These are phyloP conservation scores for Colletotrichum eremochloae DNA, from an alignment of 2,329 filamentous ascomycete species.

Conservation along the genomic window DNA sequence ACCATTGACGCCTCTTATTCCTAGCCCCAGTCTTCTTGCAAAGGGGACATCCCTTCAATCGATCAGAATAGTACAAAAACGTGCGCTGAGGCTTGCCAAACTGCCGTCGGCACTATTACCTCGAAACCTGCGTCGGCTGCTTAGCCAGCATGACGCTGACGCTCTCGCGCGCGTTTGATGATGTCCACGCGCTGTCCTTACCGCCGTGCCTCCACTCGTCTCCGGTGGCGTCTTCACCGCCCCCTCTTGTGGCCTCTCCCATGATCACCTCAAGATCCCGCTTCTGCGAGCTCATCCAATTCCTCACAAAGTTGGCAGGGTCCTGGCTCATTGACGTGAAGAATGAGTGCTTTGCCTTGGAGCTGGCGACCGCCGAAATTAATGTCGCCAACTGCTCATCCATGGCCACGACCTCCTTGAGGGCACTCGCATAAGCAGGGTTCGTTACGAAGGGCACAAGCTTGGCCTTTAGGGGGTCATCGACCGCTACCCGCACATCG, in stretches of 20 bases:
- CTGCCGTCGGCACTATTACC: constrained; percentile 1
- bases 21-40: neutral
- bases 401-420: constrained; percentile 81
- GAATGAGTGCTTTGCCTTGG: constrained; percentile 92
- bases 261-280: constrained; percentile 89
- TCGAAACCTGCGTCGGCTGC: constrained; percentile 52
- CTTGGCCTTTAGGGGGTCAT: constrained; percentile 81
- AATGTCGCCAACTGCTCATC: constrained; percentile 90
- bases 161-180: constrained; percentile 71
- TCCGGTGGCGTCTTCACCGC: constrained; percentile 66
- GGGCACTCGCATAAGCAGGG: constrained; percentile 76
- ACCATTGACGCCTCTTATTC: constrained; percentile 7
- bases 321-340: constrained; percentile 83
- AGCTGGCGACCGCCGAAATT: constrained; percentile 84
- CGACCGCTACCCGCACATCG: constrained; percentile 86
- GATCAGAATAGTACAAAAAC: constrained; percentile 1
- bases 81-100: neutral
- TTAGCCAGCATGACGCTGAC: constrained; percentile 72
- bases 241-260: constrained; percentile 80
- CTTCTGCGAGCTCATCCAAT: constrained; percentile 93
- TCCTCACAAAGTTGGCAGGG: constrained; percentile 84
- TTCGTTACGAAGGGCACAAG: constrained; percentile 77
- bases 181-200: constrained; percentile 67
- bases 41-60: neutral
- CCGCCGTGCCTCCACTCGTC: constrained; percentile 79